Base-by-base conservation (phyloP, 306 rosid genomes). In the Purshia tridentata region DNA sequence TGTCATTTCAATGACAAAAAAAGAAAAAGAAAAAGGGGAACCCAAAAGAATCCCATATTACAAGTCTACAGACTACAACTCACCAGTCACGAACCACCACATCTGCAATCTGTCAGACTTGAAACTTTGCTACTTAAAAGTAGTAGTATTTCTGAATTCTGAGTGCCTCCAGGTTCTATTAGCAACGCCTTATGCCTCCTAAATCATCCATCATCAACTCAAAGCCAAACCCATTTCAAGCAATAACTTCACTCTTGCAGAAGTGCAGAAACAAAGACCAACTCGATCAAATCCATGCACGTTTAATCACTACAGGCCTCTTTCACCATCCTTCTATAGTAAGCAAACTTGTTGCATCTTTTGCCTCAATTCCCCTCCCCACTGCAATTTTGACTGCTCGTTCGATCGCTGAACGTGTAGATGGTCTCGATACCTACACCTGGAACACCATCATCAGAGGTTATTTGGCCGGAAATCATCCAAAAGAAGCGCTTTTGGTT, bases 381-480 rank as follows among this genome's bases (percentile, higher is more conserved):
- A 20, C 13, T 5, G 42, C 74, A 18, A 54, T 53, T 14, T 54
- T 35, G 10, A 55, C 48, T 5, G 53, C 74, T 64, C 65, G 18
- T 14, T 13, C 11, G 60, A 70, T 54, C 0, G 64, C 64, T 37
- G 4, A 40, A 6, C 29, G 51, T 40, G 74, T 53, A 19, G 6
- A 41, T 3, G 51, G 51, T 40, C 74, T 69, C 9, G 52, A 54
- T 54, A 11, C 44, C 16, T 70, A 53, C 53, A 55, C 65, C 46
- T 70, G 74, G 64, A 70, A 70, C 41, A 40, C 19, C 74, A 42
- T 55, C 48, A 18, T 70, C 47, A 12, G 65, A 70, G 74, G 74
- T 42, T 41, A 55, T 15, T 56, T 55, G 64, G 51, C 10, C 1
- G 19, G 53, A 55, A 70, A 54, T 22, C 50, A 55, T n/a, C 51